Conservation (phyloP, 2,329 filamentous ascomycete genomes). For the Claviceps sorghi region DNA sequence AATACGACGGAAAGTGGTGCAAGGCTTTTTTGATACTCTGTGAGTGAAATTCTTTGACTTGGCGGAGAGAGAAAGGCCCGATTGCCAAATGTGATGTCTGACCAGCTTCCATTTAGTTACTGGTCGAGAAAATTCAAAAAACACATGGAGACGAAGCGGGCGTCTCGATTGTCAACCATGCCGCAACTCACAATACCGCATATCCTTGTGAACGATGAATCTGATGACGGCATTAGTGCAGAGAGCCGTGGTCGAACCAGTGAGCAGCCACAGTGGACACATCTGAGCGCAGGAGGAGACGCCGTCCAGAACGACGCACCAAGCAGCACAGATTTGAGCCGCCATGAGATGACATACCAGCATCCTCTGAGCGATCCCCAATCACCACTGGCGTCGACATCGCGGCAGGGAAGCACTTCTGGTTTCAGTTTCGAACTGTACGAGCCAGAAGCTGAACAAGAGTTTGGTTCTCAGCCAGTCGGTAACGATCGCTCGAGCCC, state of each 20-base stretch:
- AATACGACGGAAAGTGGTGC: constrained; percentile 74
- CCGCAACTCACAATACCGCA: constrained; percentile 77
- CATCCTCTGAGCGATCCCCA: constrained; percentile 43
- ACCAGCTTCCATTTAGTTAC: constrained; percentile 34
- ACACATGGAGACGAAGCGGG: constrained; percentile 55
- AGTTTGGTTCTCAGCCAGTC: constrained; percentile 27
- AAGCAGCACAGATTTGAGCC: constrained; percentile 27
- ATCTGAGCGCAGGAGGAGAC: constrained; percentile 7
- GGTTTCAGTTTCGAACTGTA: constrained; percentile 46
- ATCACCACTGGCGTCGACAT: constrained; percentile 25
- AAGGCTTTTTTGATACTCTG: constrained; percentile 90
- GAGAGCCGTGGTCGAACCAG: not conserved
- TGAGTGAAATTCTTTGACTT: constrained; percentile 26
- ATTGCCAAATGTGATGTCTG: not conserved
- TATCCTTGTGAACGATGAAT: constrained; percentile 75
- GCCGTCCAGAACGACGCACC: not conserved
- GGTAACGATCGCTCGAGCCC: constrained; percentile 55
- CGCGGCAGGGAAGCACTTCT: constrained; percentile 31
- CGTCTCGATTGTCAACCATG: constrained; percentile 60
- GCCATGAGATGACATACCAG: constrained; percentile 17
- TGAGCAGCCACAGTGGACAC: constrained; percentile 6
- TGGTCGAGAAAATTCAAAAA: constrained; percentile 74
- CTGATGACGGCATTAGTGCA: constrained; percentile 23
- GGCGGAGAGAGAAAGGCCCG: not conserved
- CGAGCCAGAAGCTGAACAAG: constrained; percentile 23